phyloP scores from a whole-genome alignment of 2,329 filamentous ascomycete genomes.

The Madurella fahalii region DNA sequence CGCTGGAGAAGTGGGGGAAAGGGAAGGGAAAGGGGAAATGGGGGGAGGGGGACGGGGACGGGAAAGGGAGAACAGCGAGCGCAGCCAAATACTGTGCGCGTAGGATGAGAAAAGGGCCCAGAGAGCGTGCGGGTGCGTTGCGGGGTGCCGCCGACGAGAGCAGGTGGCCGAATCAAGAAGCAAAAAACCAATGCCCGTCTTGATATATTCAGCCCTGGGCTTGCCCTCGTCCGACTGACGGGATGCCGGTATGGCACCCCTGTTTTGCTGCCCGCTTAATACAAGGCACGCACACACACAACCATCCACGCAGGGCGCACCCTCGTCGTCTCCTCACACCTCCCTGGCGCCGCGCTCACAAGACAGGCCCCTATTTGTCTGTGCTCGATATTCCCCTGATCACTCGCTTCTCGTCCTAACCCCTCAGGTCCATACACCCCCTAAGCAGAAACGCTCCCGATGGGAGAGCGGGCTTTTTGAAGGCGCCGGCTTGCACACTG shows the following conservation, averaged over 20 bases:
- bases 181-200: slow-evolving; percentile 22
- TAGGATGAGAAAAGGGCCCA: slow-evolving; percentile 26
- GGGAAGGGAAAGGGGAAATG: slow-evolving; percentile 18
- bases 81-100: slow-evolving; percentile 26
- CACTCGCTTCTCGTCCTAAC: not conserved
- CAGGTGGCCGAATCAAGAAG: slow-evolving; percentile 25
- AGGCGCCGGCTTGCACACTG: no score
- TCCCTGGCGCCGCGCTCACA: not conserved
- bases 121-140: slow-evolving; percentile 11
- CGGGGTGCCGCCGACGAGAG: slow-evolving; percentile 23
- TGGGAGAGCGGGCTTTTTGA: not conserved
- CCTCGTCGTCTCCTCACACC: not conserved
- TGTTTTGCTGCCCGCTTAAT: slow-evolving; percentile 1
- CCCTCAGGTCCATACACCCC: not conserved
- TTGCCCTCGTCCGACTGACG: slow-evolving; percentile 1
- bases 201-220: slow-evolving; percentile 20
- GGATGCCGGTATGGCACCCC: slow-evolving; percentile 3
- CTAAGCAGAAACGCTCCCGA: not conserved
- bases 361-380: not conserved
- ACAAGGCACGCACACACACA: not conserved
- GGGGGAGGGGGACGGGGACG: slow-evolving; percentile 12
- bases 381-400: not conserved
- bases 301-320: not conserved
- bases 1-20: slow-evolving; percentile 25
- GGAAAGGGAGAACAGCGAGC: not conserved